A percentile compares a stretch with the other conserved stretches of the same genome.
Evolutionary conservation across 352 stramenopile genomes (phyloP).

Genomic region (Thraustochytrium sp.): DNA sequence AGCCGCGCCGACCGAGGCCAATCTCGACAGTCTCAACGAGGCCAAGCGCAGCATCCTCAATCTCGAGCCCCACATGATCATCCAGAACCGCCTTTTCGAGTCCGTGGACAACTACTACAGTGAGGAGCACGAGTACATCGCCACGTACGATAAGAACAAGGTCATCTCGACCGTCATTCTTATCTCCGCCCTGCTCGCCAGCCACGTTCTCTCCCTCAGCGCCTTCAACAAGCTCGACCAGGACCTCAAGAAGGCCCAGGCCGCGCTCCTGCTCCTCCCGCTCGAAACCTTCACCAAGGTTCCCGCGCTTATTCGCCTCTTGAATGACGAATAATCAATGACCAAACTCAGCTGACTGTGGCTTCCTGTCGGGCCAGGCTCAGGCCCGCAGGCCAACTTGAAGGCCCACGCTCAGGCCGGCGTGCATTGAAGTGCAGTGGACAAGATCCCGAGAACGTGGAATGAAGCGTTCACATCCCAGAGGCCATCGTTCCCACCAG

Average conservation of each 20-base stretch:
- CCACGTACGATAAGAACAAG: background rate
- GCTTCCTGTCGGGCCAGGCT: background rate
- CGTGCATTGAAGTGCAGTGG: no score
- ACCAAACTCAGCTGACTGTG: background rate
- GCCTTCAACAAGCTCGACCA: slow-evolving; percentile 22
- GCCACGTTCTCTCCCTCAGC: slow-evolving; percentile 10
- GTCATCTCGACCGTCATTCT: background rate
- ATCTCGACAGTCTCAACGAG: background rate
- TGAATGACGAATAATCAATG: background rate
- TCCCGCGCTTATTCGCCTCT: background rate
- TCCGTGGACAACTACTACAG: background rate
- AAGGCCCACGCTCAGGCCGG: no score
- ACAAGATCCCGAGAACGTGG: no score
- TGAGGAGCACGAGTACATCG: background rate
- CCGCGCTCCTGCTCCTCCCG: slow-evolving; percentile 8
- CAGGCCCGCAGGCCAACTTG: background rate
- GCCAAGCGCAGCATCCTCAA: background rate
- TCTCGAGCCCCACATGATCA: slow-evolving; percentile 22
- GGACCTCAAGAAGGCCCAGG: slow-evolving; percentile 35
- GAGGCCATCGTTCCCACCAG: no score
- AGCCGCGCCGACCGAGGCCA: background rate
- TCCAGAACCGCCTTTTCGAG: background rate
- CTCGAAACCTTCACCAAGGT: slow-evolving; percentile 25
- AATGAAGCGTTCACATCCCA: no score
- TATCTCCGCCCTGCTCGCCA: background rate